Conservation (phyloP, 2,329 filamentous ascomycete species). For the Hypoxylon sp. region DNA sequence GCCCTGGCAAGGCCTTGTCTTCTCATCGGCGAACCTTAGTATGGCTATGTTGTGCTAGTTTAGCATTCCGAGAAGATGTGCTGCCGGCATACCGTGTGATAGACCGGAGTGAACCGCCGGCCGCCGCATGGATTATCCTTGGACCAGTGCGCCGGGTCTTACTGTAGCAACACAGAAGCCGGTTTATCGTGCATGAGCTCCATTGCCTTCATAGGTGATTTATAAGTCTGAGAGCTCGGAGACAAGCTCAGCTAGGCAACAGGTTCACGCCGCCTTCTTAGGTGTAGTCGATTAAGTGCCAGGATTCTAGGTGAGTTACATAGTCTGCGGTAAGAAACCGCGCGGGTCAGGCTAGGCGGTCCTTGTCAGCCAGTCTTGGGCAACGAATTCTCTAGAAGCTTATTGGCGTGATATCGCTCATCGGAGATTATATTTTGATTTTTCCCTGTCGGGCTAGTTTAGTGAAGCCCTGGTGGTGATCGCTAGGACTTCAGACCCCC, state of each 20-base stretch:
- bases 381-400: conserved; percentile 35
- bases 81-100: conserved; percentile 21
- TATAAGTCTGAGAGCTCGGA: conserved; percentile 3
- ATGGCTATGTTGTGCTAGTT: conserved; percentile 32
- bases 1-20: conserved; percentile 8
- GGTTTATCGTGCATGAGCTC: background rate
- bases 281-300: conserved; percentile 21
- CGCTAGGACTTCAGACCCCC: conserved; percentile 20
- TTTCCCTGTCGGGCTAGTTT: conserved; percentile 31
- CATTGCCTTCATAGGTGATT: conserved; percentile 1
- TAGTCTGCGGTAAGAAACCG: conserved; percentile 21
- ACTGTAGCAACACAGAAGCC: background rate
- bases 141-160: conserved; percentile 11
- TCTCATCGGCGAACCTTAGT: conserved; percentile 16
- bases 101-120: conserved; percentile 8
- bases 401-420: conserved; percentile 37
- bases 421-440: conserved; percentile 39
- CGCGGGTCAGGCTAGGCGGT: conserved; percentile 19
- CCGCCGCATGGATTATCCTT: conserved; percentile 31
- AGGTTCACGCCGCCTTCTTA: conserved; percentile 14
- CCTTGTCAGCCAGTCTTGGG: conserved; percentile 21
- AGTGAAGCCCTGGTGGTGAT: conserved; percentile 11
- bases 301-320: conserved; percentile 6
- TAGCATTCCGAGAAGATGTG: conserved; percentile 19
- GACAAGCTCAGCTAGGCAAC: conserved; percentile 4